Evolutionary conservation across 116 monocot species (phyloP).

Genomic region (Papilionanthe hybrid): DNA sequence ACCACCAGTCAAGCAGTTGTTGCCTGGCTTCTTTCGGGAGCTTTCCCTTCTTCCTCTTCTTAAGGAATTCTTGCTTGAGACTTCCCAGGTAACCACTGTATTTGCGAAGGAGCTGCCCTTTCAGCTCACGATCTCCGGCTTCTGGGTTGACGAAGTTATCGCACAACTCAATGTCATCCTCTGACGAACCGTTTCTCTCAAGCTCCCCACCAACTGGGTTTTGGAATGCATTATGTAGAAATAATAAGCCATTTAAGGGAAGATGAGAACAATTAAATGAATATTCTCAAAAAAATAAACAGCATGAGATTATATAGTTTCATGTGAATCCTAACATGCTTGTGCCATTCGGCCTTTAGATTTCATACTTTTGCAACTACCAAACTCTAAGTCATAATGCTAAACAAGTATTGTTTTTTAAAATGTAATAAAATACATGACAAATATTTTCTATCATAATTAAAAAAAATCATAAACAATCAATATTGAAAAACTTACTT

Average conservation of each 20-base stretch:
- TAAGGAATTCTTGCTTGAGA: constrained; percentile 57
- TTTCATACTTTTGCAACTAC: too few relatives aligned
- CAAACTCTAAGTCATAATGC: too few relatives aligned
- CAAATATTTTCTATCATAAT: too few relatives aligned
- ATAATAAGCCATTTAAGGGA: not conserved
- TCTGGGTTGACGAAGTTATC: constrained; percentile 57
- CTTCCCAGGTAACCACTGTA: constrained; percentile 62
- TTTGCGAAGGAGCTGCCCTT: constrained; percentile 52
- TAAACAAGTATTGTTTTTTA: too few relatives aligned
- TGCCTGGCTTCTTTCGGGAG: constrained; percentile 63
- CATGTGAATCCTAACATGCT: too few relatives aligned
- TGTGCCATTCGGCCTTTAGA: too few relatives aligned
- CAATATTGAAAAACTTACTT: too few relatives aligned
- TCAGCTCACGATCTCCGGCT: constrained; percentile 51
- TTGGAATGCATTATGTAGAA: not conserved
- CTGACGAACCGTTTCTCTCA: constrained; percentile 42
- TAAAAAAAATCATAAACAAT: too few relatives aligned
- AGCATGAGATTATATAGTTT: too few relatives aligned
- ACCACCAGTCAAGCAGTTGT: constrained; percentile 64
- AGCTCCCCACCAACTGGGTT: constrained; percentile 16
- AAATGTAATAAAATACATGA: too few relatives aligned
- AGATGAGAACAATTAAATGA: too few relatives aligned
- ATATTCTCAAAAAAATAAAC: too few relatives aligned
- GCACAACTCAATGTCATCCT: constrained; percentile 36
- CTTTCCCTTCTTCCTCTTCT: constrained; percentile 70